These are phyloP conservation scores for Lipomyces lipofer DNA, from an alignment of 805 yeast genomes.

Conservation along the genomic window DNA sequence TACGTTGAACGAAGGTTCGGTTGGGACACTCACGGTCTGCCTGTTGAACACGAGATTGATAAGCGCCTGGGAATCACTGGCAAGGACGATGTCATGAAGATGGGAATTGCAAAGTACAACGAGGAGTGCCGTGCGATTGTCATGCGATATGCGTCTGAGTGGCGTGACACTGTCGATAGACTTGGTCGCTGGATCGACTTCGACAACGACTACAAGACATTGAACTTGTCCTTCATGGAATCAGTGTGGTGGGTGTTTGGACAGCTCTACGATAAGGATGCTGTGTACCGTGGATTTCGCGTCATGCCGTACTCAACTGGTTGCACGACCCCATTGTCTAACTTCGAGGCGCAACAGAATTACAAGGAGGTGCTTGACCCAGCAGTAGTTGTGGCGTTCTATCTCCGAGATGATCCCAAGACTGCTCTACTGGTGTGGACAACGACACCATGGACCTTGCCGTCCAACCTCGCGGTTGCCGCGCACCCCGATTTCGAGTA, in stretches of 20 bases:
- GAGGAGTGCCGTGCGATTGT: slow-evolving; percentile 95
- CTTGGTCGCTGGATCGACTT: slow-evolving; percentile 99
- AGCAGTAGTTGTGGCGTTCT: slow-evolving; percentile 90
- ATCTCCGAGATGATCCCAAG: slow-evolving; percentile 73
- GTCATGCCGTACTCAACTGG: slow-evolving; percentile 99
- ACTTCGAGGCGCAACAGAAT: slow-evolving; percentile 97
- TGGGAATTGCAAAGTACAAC: slow-evolving; percentile 94
- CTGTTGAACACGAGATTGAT: slow-evolving; percentile 98
- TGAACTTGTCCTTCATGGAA: slow-evolving; percentile 96
- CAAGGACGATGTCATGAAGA: slow-evolving; percentile 88
- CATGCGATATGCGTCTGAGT: slow-evolving; percentile 93
- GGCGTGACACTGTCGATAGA: slow-evolving; percentile 92
- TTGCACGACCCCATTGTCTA: slow-evolving; percentile 91
- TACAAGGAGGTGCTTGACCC: slow-evolving; percentile 98
- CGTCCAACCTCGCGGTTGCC: slow-evolving; percentile 88
- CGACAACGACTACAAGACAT: slow-evolving; percentile 82
- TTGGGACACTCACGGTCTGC: slow-evolving; percentile 99
- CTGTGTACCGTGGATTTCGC: slow-evolving; percentile 91
- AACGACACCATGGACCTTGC: slow-evolving; percentile 99
- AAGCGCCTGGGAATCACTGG: slow-evolving; percentile 91
- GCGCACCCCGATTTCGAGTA: slow-evolving; percentile 91
- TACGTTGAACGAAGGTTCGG: slow-evolving; percentile 97
- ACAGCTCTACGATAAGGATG: slow-evolving; percentile 77
- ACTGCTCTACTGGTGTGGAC: slow-evolving; percentile 96
- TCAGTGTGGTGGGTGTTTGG: slow-evolving; percentile 99